These are phyloP conservation scores for Colletotrichum viniferum DNA, from an alignment of 2,329 filamentous ascomycete genomes.

Conservation along the genomic window DNA sequence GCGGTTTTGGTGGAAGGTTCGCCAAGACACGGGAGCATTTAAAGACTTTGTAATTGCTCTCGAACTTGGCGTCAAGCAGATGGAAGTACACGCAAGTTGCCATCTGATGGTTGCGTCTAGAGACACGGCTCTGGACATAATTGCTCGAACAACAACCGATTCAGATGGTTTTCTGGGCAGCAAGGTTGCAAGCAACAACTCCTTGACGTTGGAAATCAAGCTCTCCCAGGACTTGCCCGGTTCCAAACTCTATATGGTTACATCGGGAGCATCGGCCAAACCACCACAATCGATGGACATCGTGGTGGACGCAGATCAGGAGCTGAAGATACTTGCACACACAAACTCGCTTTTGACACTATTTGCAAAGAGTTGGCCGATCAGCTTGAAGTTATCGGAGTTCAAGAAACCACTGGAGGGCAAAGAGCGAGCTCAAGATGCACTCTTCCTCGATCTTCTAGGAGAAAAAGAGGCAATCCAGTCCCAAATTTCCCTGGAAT, in stretches of 20 bases:
- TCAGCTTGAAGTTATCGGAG: neutral
- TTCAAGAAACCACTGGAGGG: neutral
- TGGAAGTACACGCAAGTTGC: neutral
- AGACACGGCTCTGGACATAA: neutral
- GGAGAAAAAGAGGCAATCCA: neutral
- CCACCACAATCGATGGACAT: neutral
- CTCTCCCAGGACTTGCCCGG: neutral
- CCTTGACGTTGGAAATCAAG: neutral
- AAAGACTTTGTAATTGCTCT: neutral
- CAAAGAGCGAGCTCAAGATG: neutral
- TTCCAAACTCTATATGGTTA: neutral
- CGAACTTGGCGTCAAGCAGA: neutral
- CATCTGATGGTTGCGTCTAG: neutral
- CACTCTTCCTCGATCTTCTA: fast-evolving
- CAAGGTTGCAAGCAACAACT: neutral
- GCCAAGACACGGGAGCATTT: neutral
- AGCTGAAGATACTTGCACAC: neutral
- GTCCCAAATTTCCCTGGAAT: neutral
- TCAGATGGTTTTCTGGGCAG: neutral
- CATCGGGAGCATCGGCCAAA: neutral
- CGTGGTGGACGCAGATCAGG: neutral
- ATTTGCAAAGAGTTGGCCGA: neutral
- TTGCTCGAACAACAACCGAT: neutral
- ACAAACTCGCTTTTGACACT: neutral
- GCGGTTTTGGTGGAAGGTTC: neutral